Base-by-base conservation (phyloP, 2,329 filamentous ascomycete genomes). In the Didymella pinodella region DNA sequence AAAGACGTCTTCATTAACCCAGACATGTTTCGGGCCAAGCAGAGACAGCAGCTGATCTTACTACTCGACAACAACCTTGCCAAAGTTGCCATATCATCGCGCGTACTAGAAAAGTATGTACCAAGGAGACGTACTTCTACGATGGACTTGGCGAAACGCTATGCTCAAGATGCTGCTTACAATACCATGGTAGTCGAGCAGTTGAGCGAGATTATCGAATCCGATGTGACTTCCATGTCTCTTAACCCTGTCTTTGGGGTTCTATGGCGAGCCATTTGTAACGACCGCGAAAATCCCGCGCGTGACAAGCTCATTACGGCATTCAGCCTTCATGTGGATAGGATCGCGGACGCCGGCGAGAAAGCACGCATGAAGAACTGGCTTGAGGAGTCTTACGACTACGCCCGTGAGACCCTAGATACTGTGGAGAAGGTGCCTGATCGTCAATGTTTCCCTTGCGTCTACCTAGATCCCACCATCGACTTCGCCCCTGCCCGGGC, bases 301-400 rank as follows among this genome's bases (percentile, higher is more conserved):
- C 78, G 82, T 3, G 76, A 82, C 41, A 70, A 65, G 2, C 73
- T 84, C 1, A 74, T 83, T 16, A 59, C 75, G n/a, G 65, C 74
- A 0, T 84, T 85, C 52, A 75, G 80, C 1, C 55, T 65, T 0
- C 61, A 75, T n/a, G 75, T 83, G 1, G 75, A 80, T 5, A 69
- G 61, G 0, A 76, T 83, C 26, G 22, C 46, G 0, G 54, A 78
- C 28, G 31, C 43, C 0, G 64, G 72, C 0, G 74, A 80, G 40
- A 82, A 78, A 61, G 56, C 50, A 0, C 68, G 70, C 0, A 79
- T 84, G 78, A 81, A 79, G 64, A 59, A 54, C 0, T 85, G 83
- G 83, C 71, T 85, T 2, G 81, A 81, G 11, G 81, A 81, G 54
- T 84, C 82, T 1, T 85, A 85, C 64, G 79, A 85, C 65, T 81